Evolutionary conservation across 2,329 filamentous ascomycete species (phyloP), one percentile per base, ranked within the genome.

Genomic region (Chaetomium sp.): DNA sequence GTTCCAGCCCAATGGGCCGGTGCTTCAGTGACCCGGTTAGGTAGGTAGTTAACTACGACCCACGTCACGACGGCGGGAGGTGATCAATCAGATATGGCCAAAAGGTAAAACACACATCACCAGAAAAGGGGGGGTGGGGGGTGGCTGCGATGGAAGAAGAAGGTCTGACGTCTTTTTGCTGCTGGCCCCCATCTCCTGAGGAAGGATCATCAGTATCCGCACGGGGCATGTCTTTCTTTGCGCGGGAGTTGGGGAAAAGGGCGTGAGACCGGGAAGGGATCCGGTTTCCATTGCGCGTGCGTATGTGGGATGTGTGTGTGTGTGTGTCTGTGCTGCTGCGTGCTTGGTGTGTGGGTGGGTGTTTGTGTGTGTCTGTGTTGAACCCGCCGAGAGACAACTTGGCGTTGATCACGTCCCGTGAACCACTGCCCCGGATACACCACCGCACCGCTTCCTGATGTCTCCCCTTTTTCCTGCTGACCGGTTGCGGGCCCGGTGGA

Each of bases 361-460:
- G 13, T 38, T 12, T 38, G 35, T 38, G 35, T 38, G 35, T 42
- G 16, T 42, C 13, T 42, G 38, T 42, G 38, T 42, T 2, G 38
- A 42, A 42, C 38, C 38, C 38, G 35, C 38, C 38, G 38, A 42
- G 38, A 42, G 38, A 42, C 38, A 42, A 5, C 38, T 42, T 42
- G 38, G 38, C 19, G n/a, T 47, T 47, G 45, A 47, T 23, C 45
- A 19, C n/a, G 19, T 47, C 21, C n/a, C 45, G n/a, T 47, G 45
- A 47, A 47, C 45, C 45, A 23, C 45, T 47, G 45, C 45, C 45
- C 45, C 45, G 45, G 45, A 47, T 47, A 47, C 38, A 47, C 45
- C 19, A 21, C 45, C 19, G n/a, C 45, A n/a, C 1, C 45, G 9
- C 16, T n/a, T 21, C n/a, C 45, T 21, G 42, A 19, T 12, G 16